phyloP scores from a whole-genome alignment of 805 yeast species.

The Pichia thaimueangensis region DNA sequence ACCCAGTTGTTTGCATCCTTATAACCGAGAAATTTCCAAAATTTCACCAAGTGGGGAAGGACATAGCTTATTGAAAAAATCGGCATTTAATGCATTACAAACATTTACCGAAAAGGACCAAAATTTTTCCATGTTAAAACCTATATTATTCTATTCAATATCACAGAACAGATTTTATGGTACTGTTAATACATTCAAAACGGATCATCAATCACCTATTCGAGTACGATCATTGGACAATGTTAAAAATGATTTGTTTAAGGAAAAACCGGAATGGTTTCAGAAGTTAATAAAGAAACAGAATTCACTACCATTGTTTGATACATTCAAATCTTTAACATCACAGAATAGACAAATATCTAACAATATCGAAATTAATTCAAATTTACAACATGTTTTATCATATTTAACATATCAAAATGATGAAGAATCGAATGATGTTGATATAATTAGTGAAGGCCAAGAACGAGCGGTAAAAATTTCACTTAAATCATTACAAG shows the following conservation, averaged over 20 bases:
- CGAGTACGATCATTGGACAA: conserved; percentile 5
- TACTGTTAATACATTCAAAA: too few species aligned
- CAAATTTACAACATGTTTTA: conserved; percentile 13
- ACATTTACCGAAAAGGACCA: too few species aligned
- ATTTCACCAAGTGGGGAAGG: too few species aligned
- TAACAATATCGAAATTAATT: conserved; percentile 4
- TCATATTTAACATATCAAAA: conserved; percentile 1
- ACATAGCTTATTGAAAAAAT: too few species aligned
- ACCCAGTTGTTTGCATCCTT: too few species aligned
- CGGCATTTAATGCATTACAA: too few species aligned
- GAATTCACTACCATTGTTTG: conserved; percentile 4
- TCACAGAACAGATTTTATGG: too few species aligned
- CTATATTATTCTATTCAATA: too few species aligned
- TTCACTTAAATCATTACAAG: conserved; percentile 10
- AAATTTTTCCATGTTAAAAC: too few species aligned
- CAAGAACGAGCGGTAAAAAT: neutral
- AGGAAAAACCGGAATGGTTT: conserved; percentile 9
- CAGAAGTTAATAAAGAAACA: conserved; percentile 9
- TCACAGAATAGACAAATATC: neutral
- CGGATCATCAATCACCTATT: too few species aligned
- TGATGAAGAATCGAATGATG: neutral
- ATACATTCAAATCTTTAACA: conserved; percentile 4
- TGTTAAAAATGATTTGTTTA: neutral
- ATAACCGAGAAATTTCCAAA: too few species aligned
- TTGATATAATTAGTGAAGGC: neutral